Percentiles rank a stretch among this genome's conserved stretches.
Conservation (phyloP, 176 grass and related monocot genomes). For the Phoenix dactylifera region DNA sequence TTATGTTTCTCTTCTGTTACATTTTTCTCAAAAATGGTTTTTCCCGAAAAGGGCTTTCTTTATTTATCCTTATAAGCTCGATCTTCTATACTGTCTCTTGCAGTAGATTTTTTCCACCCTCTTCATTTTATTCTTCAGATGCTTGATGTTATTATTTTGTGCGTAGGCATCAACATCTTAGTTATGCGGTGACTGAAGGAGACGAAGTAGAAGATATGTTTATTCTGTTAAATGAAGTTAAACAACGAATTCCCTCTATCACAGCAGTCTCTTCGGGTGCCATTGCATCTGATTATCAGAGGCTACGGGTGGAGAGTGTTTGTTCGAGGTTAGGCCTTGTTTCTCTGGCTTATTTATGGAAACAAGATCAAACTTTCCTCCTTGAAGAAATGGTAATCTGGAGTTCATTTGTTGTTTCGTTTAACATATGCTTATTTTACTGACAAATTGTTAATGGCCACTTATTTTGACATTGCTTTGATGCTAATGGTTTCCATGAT, state of each 20-base stretch:
- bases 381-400: slow-evolving; percentile 78
- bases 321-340: slow-evolving; percentile 78
- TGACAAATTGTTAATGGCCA: no score
- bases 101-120: no score
- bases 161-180: slow-evolving; percentile 54
- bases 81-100: no score
- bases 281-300: slow-evolving; percentile 92
- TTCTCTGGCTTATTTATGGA: slow-evolving; percentile 85
- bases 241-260: slow-evolving; percentile 54
- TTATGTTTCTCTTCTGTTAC: no score
- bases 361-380: slow-evolving; percentile 81
- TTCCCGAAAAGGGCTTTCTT: no score
- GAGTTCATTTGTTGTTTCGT: neutral
- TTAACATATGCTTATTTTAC: neutral
- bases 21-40: no score
- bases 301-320: slow-evolving; percentile 79
- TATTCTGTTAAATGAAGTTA: slow-evolving; percentile 60
- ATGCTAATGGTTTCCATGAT: slow-evolving; percentile 1
- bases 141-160: neutral
- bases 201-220: slow-evolving; percentile 96
- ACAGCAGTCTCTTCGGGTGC: slow-evolving; percentile 70
- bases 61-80: no score
- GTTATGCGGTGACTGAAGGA: slow-evolving; percentile 52
- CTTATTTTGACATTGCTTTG: neutral
- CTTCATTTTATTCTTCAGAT: no score